Evolutionary conservation across 2,329 filamentous ascomycete genomes (phyloP).

Genomic region (Colletotrichum sp.): DNA sequence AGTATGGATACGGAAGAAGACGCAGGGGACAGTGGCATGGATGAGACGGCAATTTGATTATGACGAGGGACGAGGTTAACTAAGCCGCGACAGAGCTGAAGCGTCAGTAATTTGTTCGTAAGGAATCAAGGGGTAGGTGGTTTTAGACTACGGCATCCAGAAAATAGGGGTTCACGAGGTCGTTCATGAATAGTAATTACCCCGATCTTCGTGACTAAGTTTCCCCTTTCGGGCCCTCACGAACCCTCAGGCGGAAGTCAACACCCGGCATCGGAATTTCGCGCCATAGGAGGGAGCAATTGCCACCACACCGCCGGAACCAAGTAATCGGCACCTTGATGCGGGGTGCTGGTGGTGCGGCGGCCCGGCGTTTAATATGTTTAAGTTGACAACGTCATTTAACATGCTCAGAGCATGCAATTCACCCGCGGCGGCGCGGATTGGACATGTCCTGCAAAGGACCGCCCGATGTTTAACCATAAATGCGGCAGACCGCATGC

Average conservation of each 20-base stretch:
- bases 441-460: not conserved
- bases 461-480: not conserved
- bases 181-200: not conserved
- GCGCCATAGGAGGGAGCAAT: not conserved
- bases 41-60: not conserved
- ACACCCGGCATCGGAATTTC: not conserved
- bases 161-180: not conserved
- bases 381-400: conserved; percentile 3
- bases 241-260: not conserved
- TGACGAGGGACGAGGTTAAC: not conserved
- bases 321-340: conserved; percentile 1
- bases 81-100: not conserved
- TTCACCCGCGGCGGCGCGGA: not conserved
- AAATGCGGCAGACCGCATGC: not conserved
- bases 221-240: not conserved
- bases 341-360: conserved; percentile 6
- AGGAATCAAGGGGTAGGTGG: not conserved
- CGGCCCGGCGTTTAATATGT: not conserved
- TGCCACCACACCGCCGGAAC: not conserved
- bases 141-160: not conserved
- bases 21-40: not conserved
- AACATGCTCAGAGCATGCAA: not conserved
- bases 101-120: not conserved
- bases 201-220: not conserved
- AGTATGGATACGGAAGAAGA: not conserved